Base-by-base conservation (phyloP, 2,329 filamentous ascomycete genomes). In the Claviceps purpurea region DNA sequence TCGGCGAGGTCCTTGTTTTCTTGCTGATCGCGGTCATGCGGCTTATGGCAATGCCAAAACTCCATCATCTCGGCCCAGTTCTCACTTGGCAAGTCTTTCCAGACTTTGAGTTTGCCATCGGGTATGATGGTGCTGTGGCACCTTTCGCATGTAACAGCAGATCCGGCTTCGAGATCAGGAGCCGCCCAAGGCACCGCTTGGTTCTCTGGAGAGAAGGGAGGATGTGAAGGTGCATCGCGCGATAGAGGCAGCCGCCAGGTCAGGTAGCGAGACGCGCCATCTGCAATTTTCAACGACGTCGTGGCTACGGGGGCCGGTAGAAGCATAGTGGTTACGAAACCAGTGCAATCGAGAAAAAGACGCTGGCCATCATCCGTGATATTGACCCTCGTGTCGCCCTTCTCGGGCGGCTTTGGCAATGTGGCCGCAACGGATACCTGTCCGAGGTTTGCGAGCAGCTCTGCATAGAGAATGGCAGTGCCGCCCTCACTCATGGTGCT, bases 1-100 rank as follows among this genome's bases (percentile, higher is more conserved):
- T 74, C 70, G 38, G 77, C 73, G 16, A 80, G 72, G 46, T 68
- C 66, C n/a, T 76, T 69, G 22, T 76, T 61, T 34, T 73, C 63
- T 43, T 72, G 68, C 37, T 65, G 57, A 18, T 66, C 66, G 55
- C 81, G 73, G 52, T 81, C 73, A 55, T 82, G 76, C 41, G 94
- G 93, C 68, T 97, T 97, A 67, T 98, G 93, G 62, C 93, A 98
- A 68, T 98, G 94, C 93, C 93, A 98, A 60, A 98, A 95, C 66
- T 98, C 94, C 93, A 98, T 98, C 90, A 98, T 95, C 70, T 98
- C 93, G 0, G 93, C 94, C 93, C 93, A 98, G 62, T 95, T 91
- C 60, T 95, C 89, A 62, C 89, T 95, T 0, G 93, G 93, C 18
- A 98, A 72, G 62, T 98, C 89, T 68, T 91, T 95, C 91, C 93